Conservation (phyloP, 768 basidiomycete genomes). For the Auricularia sp. region DNA sequence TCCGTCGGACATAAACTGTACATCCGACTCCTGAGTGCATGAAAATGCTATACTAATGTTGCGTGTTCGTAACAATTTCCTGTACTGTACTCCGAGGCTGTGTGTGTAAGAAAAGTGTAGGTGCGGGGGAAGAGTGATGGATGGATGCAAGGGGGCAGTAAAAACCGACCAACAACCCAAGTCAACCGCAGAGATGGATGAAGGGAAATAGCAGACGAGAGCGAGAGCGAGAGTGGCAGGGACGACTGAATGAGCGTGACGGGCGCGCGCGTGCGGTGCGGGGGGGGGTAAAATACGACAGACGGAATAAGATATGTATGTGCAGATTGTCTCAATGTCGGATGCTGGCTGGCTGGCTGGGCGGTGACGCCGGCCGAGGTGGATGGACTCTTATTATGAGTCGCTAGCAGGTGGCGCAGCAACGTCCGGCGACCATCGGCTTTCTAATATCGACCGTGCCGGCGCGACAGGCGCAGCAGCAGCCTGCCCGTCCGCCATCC, state of each 20-base stretch:
- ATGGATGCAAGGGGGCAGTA: neutral
- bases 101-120: neutral
- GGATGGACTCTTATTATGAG: too few species aligned
- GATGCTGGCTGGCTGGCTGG: too few species aligned
- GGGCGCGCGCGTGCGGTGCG: too few species aligned
- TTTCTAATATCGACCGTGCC: neutral
- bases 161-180: neutral
- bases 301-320: too few species aligned
- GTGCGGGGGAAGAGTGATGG: neutral
- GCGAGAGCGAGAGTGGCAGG: too few species aligned
- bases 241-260: too few species aligned
- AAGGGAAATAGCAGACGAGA: too few species aligned
- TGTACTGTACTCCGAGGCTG: neutral
- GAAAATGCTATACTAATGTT: neutral
- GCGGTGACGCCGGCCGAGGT: too few species aligned
- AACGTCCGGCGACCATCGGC: neutral
- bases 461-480: neutral
- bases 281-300: too few species aligned
- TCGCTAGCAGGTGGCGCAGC: neutral
- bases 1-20: too few species aligned
- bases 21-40: neutral
- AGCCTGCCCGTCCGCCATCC: slow-evolving; percentile 26
- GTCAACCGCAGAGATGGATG: too few species aligned
- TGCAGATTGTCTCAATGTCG: too few species aligned
- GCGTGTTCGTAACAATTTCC: neutral